phyloP scores from a whole-genome alignment of 2,329 filamentous ascomycete genomes.

The Penicillium glabrum region DNA sequence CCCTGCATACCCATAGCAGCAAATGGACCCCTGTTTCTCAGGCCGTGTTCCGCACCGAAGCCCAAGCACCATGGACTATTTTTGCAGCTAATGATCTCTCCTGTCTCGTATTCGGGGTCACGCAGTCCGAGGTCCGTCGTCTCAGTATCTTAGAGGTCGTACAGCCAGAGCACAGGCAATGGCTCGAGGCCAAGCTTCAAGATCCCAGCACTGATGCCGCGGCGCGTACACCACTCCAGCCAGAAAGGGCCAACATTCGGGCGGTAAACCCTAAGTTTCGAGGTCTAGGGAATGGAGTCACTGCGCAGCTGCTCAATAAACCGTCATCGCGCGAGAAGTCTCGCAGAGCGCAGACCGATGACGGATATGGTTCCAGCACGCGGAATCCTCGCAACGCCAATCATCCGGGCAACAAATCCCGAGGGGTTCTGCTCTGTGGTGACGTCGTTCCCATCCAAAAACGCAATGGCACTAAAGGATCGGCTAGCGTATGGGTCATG shows the following conservation, averaged over 20 bases:
- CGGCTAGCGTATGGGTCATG: conserved; percentile 97
- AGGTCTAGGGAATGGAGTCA: conserved; percentile 79
- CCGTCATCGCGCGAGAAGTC: conserved; percentile 59
- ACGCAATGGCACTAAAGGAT: conserved; percentile 85
- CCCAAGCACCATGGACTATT: conserved; percentile 89
- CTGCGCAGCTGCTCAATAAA: conserved; percentile 83
- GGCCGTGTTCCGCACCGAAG: conserved; percentile 96
- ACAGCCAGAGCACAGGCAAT: conserved; percentile 80
- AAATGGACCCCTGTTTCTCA: conserved; percentile 89
- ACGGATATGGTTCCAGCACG: conserved; percentile 53
- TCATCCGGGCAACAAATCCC: conserved; percentile 72
- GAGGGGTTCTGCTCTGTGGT: conserved; percentile 88
- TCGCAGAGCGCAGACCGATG: conserved; percentile 57
- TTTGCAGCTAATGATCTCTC: conserved; percentile 94
- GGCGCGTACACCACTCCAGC: conserved; percentile 29
- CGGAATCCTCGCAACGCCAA: conserved; percentile 58
- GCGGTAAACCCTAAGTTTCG: conserved; percentile 39
- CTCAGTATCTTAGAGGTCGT: conserved; percentile 95
- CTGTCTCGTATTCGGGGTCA: conserved; percentile 97
- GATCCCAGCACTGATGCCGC: conserved; percentile 58
- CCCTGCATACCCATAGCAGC: conserved; percentile 83
- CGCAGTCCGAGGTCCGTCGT: conserved; percentile 89
- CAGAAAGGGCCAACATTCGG: conserved; percentile 40
- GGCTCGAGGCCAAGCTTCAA: conserved; percentile 83
- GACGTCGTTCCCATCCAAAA: conserved; percentile 99